Base-by-base conservation (phyloP, 495 filamentous ascomycete species). In the Aspergillus panamensis region DNA sequence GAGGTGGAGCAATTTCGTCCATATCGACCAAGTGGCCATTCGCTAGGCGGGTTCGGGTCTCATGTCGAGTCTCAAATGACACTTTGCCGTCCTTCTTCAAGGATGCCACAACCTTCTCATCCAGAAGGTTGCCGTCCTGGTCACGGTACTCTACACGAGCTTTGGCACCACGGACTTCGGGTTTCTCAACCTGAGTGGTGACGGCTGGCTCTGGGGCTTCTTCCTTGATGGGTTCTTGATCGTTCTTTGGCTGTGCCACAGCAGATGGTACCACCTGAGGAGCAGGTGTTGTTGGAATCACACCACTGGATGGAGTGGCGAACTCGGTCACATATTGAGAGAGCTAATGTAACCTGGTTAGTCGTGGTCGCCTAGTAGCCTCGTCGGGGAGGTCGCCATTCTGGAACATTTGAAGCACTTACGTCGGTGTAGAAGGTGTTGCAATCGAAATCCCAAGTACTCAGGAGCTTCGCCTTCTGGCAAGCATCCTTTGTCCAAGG, bases 371-470 rank as follows among this genome's bases (percentile, higher is more conserved):
- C 55, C 68, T 67, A 74, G 55, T 55, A 64, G 44, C 64, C 67
- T 63, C 71, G 65, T 47, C 60, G 68, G 14, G 69, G 69, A 64
- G 71, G 69, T 19, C 57, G 56, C 68, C 67, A 74, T 63, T 60
- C 55, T 55, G 68, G 66, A 68, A 61, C 55, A 86, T 89, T 90
- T 87, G 68, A 65, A 69, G 60, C 55, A 86, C 89, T 90, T 87
- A 96, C 92, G 71, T 85, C 85, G 63, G 84, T 86, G 65, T 88
- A 78, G 78, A 98, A 98, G 59, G 80, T 91, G 67, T 92, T 93
- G 80, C 94, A 98, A 71, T 97, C 94, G 79, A 91, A 97, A 68
- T 98, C 94, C 94, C 94, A 98, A 12, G 84, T 84, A 52, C 81
- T 77, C 66, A 97, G 85, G 10, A 98, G 78, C 77, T 97, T 97